Evolutionary conservation across 176 grass and related monocot species (phyloP), one percentile per base, ranked within the genome.

Genomic region (Luzula sylvatica): DNA sequence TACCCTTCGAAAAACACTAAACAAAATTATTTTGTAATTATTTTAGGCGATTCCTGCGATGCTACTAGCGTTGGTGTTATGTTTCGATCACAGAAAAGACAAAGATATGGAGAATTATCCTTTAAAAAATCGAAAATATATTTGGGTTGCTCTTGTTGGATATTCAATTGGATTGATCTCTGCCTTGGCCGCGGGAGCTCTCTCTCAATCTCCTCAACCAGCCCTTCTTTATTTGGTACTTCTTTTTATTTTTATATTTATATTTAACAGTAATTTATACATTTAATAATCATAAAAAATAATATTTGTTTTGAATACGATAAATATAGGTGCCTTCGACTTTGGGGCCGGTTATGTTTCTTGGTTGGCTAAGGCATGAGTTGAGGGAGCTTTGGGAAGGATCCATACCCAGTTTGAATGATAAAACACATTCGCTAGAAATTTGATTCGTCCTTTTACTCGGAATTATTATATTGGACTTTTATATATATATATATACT

Each of bases 221-320:
- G 92, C 92, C 59, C 73, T 98, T 65, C 92, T 98, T 41, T 98
- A 98, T 61, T 67, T 98, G 81, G 92, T 98, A 81, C 42, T 56
- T 61, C 61, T 72, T 53, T 20, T 23, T 50, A 28, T 61, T 14
- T 20, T 23, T 17, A 6, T 21, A 17, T 26, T 32, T 53, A 11
- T 42, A n/a, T 56, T n/a, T n/a, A n/a, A n/a, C n/a, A n/a, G n/a
- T n/a, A n/a, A n/a, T n/a, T 35, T 35, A 35, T 35, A 35, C 30
- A 35, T 35, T 35, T 35, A 7, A 35, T 35, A n/a, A n/a, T n/a
- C n/a, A n/a, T n/a, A n/a, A n/a, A 35, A 35, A 35, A 35, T 9
- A 35, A 35, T 7, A 35, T 35, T 35, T 35, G 30, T 35, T 35
- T 35, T 35, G 5, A 35, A 35, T 35, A 35, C 30, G 9, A 16